Evolutionary conservation across 805 yeast genomes (phyloP), one percentile per base, ranked within the genome.

Genomic region (Phaffomyces antillensis): DNA sequence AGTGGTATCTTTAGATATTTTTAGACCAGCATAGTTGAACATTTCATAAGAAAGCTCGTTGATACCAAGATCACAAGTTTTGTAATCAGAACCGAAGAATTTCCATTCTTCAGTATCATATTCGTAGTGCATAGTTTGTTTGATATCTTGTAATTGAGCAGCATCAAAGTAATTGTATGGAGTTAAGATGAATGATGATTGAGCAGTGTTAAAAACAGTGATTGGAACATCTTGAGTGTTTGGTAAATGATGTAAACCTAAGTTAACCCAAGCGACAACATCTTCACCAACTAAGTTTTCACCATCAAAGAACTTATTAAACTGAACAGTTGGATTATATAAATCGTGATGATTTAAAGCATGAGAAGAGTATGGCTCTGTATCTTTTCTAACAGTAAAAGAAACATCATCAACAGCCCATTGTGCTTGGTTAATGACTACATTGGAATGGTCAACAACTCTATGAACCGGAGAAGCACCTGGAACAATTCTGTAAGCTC

Each of bases 201-300:
- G 50, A 13, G 62, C 63, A 26, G 62, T 55, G 37, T 47, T 52
- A 51, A 51, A 59, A 28, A 59, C 48, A 12, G 63, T 59, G 38
- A 51, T 56, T 48, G 62, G 63, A 34, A 59, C 54, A 47, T 59
- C 63, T 35, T 59, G 59, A 25, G 61, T 54, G 45, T 54, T 58
- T 48, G 63, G 63, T 39, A 59, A 49, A 40, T 59, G 63, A 38
- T 59, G 63, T 17, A 59, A 42, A 26, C 56, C 63, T 36, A 59
- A 40, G 46, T 55, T 59, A 37, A 58, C 46, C 63, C 63, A 59
- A n/a, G 52, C 53, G 17, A 59, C 63, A 23, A 59, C 37, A 40
- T 59, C 63, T 41, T 54, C 61, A 33, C 61, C 61, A 28, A 45
- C 56, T 24, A 58, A 30, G 37, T 39, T 48, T 37, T 58, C 64